A percentile compares a stretch with the other conserved stretches of the same genome.
phyloP scores from a whole-genome alignment of 371 early-diverging fungal genomes.

The Mycotypha africana region DNA sequence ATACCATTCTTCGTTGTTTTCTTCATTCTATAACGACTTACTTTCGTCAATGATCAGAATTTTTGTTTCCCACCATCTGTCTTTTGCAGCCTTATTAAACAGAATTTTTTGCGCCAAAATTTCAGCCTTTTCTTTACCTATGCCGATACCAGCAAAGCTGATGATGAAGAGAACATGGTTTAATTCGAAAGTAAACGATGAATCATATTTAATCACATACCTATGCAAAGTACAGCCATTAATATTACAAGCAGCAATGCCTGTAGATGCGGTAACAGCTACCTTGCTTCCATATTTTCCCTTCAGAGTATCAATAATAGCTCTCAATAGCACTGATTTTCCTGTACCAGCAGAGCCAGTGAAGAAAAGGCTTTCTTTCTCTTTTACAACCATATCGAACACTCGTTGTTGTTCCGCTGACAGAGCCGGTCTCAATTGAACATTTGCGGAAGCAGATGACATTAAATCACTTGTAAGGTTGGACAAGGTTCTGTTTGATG shows the following conservation, averaged over 20 bases:
- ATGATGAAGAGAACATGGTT: no score
- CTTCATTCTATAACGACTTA: constrained; percentile 22
- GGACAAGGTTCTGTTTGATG: no score
- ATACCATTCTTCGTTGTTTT: not conserved
- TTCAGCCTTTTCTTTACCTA: constrained; percentile 50
- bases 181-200: no score
- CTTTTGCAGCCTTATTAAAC: constrained; percentile 20
- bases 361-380: constrained; percentile 14
- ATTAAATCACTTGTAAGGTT: no score
- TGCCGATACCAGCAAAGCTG: constrained; percentile 76
- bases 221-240: constrained; percentile 79
- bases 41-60: constrained; percentile 89
- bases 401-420: constrained; percentile 15
- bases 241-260: constrained; percentile 86
- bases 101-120: constrained; percentile 42
- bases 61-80: constrained; percentile 60
- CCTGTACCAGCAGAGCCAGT: constrained; percentile 75
- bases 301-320: constrained; percentile 55
- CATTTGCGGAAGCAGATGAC: no score
- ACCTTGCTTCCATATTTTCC: constrained; percentile 33
- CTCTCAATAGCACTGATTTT: constrained; percentile 67
- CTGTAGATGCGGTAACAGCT: constrained; percentile 86
- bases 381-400: constrained; percentile 12
- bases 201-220: no score
- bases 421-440: constrained; percentile 10